Percentiles rank a stretch among this genome's conserved stretches.
Conservation (phyloP, 2,329 filamentous ascomycete genomes). For the Zalaria obscura region DNA sequence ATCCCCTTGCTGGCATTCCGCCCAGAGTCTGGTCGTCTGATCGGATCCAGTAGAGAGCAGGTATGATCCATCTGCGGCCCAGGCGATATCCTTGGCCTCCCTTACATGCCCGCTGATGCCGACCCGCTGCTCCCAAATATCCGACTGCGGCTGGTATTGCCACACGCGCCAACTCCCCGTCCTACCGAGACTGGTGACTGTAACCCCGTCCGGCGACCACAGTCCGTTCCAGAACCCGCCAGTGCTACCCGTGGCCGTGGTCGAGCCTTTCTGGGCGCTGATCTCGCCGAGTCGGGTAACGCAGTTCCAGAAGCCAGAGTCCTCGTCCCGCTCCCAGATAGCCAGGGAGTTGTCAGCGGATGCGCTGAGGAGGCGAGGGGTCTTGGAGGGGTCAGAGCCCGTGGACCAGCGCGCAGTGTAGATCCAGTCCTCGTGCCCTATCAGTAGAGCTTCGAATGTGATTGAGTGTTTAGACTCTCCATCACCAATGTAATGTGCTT, state of each 20-base stretch:
- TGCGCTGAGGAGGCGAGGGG: conserved; percentile 53
- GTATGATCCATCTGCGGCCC: conserved; percentile 71
- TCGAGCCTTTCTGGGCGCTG: conserved; percentile 86
- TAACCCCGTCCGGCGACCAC: conserved; percentile 67
- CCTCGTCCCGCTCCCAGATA: conserved; percentile 76
- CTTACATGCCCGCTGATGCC: conserved; percentile 75
- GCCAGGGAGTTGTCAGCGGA: conserved; percentile 92
- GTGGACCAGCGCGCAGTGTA: conserved; percentile 71
- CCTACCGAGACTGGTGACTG: conserved; percentile 69
- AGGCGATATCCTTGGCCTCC: conserved; percentile 68
- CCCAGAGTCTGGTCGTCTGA: conserved; percentile 82
- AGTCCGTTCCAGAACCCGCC: conserved; percentile 94
- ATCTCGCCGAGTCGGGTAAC: conserved; percentile 80
- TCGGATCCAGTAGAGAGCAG: conserved; percentile 80
- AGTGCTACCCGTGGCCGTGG: conserved; percentile 87
- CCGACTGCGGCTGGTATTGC: conserved; percentile 45
- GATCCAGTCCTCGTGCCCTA: conserved; percentile 98
- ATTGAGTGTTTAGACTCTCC: conserved; percentile 54
- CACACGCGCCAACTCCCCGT: conserved; percentile 91
- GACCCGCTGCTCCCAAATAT: conserved; percentile 62
- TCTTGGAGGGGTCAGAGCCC: conserved; percentile 23
- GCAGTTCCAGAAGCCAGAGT: conserved; percentile 85
- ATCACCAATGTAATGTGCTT: conserved; percentile 62
- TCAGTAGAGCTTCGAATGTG: conserved; percentile 83
- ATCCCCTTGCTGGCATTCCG: conserved; percentile 51